A percentile compares a stretch with the other conserved stretches of the same genome.
Evolutionary conservation across 805 yeast species (phyloP).

Genomic region (Torulaspora delbrueckii): DNA sequence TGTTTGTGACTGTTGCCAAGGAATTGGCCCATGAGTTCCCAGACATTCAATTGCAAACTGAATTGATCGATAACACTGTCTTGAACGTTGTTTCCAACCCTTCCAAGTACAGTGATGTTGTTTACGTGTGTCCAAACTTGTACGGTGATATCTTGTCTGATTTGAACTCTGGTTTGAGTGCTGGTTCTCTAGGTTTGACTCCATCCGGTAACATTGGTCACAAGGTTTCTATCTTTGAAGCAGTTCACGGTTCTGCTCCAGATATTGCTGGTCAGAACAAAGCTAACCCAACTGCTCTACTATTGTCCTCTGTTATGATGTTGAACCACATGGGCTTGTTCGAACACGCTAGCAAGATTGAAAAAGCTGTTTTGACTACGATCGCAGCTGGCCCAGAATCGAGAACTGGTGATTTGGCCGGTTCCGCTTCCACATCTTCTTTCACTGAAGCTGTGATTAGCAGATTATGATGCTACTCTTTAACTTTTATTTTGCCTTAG

Average conservation of each 20-base stretch:
- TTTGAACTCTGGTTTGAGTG: constrained; percentile 85
- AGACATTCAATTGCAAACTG: constrained; percentile 74
- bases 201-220: constrained; percentile 99
- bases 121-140: constrained; percentile 96
- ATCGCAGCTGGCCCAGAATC: constrained; percentile 93
- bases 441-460: constrained; percentile 89
- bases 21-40: constrained; percentile 90
- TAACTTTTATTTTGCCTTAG: not conserved
- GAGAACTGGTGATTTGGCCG: constrained; percentile 93
- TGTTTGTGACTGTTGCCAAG: constrained; percentile 87
- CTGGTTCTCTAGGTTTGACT: constrained; percentile 97
- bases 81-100: constrained; percentile 89
- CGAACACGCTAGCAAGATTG: constrained; percentile 77
- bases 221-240: constrained; percentile 96
- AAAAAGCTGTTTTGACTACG: constrained; percentile 76
- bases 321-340: constrained; percentile 94
- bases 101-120: constrained; percentile 73
- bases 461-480: constrained; percentile 29
- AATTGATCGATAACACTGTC: constrained; percentile 93
- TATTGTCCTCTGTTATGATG: constrained; percentile 97
- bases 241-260: constrained; percentile 99
- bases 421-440: constrained; percentile 80
- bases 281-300: constrained; percentile 97
- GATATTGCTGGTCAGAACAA: constrained; percentile 98
- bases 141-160: constrained; percentile 99